Conservation (phyloP, 2,329 filamentous ascomycete species). For the Penicillium sp. region DNA sequence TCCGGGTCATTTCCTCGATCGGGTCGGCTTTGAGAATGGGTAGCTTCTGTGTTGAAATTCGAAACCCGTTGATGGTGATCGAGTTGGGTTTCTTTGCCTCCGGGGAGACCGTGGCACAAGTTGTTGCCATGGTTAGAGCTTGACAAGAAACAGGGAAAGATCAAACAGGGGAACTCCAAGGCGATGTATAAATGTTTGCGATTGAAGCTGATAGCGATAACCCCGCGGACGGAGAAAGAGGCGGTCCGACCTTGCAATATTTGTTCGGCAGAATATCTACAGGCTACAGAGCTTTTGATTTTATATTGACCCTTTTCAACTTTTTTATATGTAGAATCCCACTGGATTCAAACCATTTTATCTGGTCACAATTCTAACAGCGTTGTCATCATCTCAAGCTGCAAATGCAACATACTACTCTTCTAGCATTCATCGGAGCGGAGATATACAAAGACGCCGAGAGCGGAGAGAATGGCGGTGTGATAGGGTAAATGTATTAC, state of each 20-base stretch:
- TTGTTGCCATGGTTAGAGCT: conserved; percentile 28
- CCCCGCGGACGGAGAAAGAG: conserved; percentile 36
- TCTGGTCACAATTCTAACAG: neutral
- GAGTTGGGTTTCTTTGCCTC: conserved; percentile 47
- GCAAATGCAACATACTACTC: neutral
- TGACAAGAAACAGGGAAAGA: conserved; percentile 15
- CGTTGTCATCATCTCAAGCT: neutral
- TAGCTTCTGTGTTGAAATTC: conserved; percentile 78
- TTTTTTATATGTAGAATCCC: neutral
- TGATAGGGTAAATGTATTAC: neutral
- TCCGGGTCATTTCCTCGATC: conserved; percentile 78
- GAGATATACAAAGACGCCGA: neutral
- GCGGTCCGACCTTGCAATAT: conserved; percentile 22
- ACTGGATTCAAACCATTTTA: neutral
- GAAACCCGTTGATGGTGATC: conserved; percentile 66
- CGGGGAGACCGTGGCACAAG: conserved; percentile 56
- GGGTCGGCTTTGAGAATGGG: conserved; percentile 90
- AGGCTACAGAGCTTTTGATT: neutral
- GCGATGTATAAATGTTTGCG: conserved; percentile 2
- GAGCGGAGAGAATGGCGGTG: neutral
- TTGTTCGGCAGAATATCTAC: neutral
- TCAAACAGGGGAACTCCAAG: neutral
- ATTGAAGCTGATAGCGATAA: conserved; percentile 20
- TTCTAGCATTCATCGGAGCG: neutral
- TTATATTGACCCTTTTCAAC: neutral